A percentile compares a stretch with the other conserved stretches of the same genome.
Conservation (phyloP, 352 stramenopile genomes). For the Aphanomyces astaci region DNA sequence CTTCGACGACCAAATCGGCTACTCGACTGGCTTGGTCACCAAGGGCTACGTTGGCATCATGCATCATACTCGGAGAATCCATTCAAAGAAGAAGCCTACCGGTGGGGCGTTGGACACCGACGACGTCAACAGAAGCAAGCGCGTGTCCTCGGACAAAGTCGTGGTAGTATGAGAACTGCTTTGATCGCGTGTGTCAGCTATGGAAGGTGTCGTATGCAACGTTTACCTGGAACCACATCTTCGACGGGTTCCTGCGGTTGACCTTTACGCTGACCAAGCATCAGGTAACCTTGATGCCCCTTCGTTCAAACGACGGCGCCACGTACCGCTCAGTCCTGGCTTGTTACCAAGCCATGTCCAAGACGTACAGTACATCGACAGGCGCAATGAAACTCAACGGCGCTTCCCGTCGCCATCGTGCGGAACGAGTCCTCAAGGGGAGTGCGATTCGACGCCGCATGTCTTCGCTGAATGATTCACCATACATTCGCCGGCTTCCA, state of each 20-base stretch:
- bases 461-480: too few relatives aligned
- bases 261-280: not conserved
- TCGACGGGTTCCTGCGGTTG: not conserved
- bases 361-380: not conserved
- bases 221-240: not conserved
- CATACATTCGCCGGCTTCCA: too few relatives aligned
- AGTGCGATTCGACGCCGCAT: too few relatives aligned
- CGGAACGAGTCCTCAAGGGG: too few relatives aligned
- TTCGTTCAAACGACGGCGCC: not conserved
- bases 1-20: not conserved
- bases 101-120: not conserved
- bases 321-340: not conserved
- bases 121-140: not conserved
- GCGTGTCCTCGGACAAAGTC: not conserved
- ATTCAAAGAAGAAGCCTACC: not conserved
- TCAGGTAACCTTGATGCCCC: not conserved
- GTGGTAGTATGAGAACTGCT: constrained; percentile 6
- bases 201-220: not conserved
- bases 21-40: not conserved
- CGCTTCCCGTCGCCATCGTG: not conserved
- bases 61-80: not conserved
- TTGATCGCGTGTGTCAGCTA: not conserved
- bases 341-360: not conserved
- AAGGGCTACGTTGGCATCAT: not conserved
- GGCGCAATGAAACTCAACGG: not conserved